Base-by-base conservation (phyloP, 2,329 filamentous ascomycete species). In the Aureobasidium namibiae region DNA sequence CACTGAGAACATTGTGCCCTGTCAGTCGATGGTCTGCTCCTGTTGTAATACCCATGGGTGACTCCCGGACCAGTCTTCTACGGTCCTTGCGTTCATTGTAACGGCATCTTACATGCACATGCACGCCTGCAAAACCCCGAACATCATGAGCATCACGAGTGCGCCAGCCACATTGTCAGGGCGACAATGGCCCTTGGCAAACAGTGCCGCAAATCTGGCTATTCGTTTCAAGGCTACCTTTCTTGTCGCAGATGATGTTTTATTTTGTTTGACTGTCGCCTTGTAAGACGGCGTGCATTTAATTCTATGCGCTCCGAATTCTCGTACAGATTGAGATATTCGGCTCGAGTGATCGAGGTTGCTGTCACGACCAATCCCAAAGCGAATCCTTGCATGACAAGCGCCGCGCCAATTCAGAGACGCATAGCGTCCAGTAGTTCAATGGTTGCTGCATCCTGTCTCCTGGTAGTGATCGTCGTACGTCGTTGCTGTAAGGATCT, bases 401-500 rank as follows among this genome's bases (percentile, higher is more conserved):
- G 50, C 50, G 50, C 33, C 34, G 49, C 49, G 36, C 36, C 36
- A 26, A 11, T n/a, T 31, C 50, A 54, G 14, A 23, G 50, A 31
- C 33, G 39, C 24, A 54, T 56, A 36, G 36, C 52, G 52, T n/a
- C n/a, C n/a, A n/a, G n/a, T n/a, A n/a, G n/a, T n/a, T n/a, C n/a
- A n/a, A n/a, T n/a, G n/a, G n/a, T n/a, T n/a, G n/a, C n/a, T n/a
- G n/a, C n/a, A n/a, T n/a, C 52, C 52, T 45, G 39, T 56, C 52
- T 33, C 14, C 26, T 45, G 52, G 52, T 31, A 45, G 16, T 16
- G 41, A 57, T 57, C 29, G 54, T 57, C 34, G 54, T n/a, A 57
- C 54, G 39, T 56, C 29, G 23, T 36, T 57, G 54, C 54, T 56
- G 52, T 56, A 45, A 56, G 39, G 52, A 44, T 31, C 23, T 46